These are phyloP conservation scores for Arthromyces matolae DNA, from an alignment of 768 basidiomycete genomes.

Conservation along the genomic window DNA sequence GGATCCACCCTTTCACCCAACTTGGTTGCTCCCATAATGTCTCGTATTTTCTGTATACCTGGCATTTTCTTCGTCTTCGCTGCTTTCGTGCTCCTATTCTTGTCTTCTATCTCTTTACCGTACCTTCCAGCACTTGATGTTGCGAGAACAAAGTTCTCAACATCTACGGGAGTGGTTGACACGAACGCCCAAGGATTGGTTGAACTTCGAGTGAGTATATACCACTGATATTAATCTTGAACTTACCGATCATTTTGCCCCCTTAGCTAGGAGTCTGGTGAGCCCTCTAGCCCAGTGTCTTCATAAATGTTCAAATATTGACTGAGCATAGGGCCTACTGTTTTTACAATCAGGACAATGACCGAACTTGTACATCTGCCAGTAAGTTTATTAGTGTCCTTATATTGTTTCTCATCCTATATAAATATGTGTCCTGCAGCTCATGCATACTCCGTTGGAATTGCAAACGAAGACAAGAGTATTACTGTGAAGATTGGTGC, in stretches of 20 bases:
- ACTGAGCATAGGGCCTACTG: conserved; percentile 55
- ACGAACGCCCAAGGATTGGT: conserved; percentile 28
- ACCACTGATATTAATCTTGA: background rate
- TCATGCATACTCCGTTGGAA: conserved; percentile 51
- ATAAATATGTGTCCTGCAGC: too few relatives aligned
- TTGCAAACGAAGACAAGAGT: conserved; percentile 36
- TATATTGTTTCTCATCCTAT: too few relatives aligned
- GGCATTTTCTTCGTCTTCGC: conserved; percentile 49
- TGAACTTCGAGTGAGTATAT: conserved; percentile 51
- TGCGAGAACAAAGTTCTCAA: conserved; percentile 49
- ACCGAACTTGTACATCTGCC: conserved; percentile 44
- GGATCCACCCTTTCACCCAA: conserved; percentile 2
- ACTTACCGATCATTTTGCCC: conserved; percentile 31
- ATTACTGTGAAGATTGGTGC: conserved; percentile 41
- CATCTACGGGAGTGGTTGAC: conserved; percentile 25
- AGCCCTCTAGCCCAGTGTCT: conserved; percentile 8
- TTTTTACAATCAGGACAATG: conserved; percentile 39
- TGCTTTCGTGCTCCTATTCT: conserved; percentile 63
- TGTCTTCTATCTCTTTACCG: conserved; percentile 71
- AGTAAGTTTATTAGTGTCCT: conserved; percentile 28
- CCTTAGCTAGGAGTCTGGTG: conserved; percentile 72
- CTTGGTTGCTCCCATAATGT: conserved; percentile 12
- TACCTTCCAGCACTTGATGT: conserved; percentile 66
- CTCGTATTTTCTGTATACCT: conserved; percentile 49
- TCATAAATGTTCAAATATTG: background rate